phyloP scores from a whole-genome alignment of 768 basidiomycete species.

The Cyclocybe cylindracea region DNA sequence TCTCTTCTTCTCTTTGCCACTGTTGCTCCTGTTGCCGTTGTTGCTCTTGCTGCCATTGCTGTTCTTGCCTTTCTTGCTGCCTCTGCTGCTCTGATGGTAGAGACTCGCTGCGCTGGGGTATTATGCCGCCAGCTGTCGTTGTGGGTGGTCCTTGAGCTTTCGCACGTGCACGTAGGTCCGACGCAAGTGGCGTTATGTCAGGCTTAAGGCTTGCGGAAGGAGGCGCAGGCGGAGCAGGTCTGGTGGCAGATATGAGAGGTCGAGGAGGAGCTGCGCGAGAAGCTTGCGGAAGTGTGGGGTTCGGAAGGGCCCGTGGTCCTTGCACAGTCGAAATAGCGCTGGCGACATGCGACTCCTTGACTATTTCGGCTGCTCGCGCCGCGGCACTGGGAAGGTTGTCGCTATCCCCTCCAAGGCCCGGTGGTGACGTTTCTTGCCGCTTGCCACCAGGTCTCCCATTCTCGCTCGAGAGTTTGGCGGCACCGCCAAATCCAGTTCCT shows the following conservation, averaged over 20 bases:
- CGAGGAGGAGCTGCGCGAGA: slow-evolving; percentile 30
- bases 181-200: slow-evolving; percentile 60
- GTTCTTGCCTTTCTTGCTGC: slow-evolving; percentile 29
- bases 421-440: slow-evolving; percentile 44
- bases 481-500: slow-evolving; percentile 88
- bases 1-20: slow-evolving; percentile 18
- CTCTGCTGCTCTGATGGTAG: slow-evolving; percentile 24
- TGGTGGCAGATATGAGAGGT: slow-evolving; percentile 45
- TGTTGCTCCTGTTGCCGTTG: slow-evolving; percentile 40
- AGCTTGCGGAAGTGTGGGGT: slow-evolving; percentile 25
- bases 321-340: slow-evolving; percentile 35
- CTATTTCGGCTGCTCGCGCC: slow-evolving; percentile 62
- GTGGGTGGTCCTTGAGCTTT: slow-evolving; percentile 56
- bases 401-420: slow-evolving; percentile 40
- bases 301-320: slow-evolving; percentile 29
- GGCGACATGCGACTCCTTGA: slow-evolving; percentile 52
- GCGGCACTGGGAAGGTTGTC: slow-evolving; percentile 48
- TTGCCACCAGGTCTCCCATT: slow-evolving; percentile 28
- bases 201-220: slow-evolving; percentile 40
- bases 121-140: slow-evolving; percentile 23
- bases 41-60: slow-evolving; percentile 29
- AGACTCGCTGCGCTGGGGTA: slow-evolving; percentile 53
- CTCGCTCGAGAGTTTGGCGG: slow-evolving; percentile 37
- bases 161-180: slow-evolving; percentile 65
- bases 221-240: slow-evolving; percentile 74